Evolutionary conservation across 306 rosid species (phyloP).

Genomic region (Corylus avellana): DNA sequence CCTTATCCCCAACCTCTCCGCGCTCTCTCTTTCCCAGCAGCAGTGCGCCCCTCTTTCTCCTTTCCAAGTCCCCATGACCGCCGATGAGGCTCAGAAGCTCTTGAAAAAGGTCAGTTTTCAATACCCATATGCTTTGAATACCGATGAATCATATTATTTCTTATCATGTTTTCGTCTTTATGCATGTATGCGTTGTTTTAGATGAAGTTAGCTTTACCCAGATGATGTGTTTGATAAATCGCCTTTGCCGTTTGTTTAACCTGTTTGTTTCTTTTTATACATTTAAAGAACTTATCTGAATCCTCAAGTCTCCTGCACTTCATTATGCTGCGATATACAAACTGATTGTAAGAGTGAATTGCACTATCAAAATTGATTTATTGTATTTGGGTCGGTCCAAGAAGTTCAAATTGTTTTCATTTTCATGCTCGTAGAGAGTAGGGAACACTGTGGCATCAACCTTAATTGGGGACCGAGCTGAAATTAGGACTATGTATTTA

Average conservation of each 20-base stretch:
- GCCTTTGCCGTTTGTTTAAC: not conserved
- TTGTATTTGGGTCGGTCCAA: not conserved
- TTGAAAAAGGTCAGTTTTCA: constrained; percentile 54
- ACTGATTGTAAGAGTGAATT: not conserved
- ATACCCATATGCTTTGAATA: not conserved
- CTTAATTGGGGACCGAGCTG: not conserved
- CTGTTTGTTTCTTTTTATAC: not conserved
- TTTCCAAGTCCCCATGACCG: constrained; percentile 48
- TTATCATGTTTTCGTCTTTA: too few relatives aligned
- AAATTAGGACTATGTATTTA: not conserved
- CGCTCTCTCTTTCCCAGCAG: constrained; percentile 67
- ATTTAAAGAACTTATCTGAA: not conserved
- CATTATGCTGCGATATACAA: not conserved
- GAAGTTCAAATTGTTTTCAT: too few relatives aligned
- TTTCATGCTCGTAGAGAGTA: not conserved
- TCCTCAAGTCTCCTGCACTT: not conserved
- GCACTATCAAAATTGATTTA: not conserved
- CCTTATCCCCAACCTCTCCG: constrained; percentile 73
- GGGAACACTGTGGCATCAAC: not conserved
- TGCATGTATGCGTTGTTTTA: not conserved
- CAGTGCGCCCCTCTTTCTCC: constrained; percentile 57
- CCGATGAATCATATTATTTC: not conserved
- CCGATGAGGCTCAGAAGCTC: constrained; percentile 58
- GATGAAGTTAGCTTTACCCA: not conserved
- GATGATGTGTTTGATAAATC: too few relatives aligned